These are phyloP conservation scores for Sugiyamaella lignohabitans DNA, from an alignment of 805 yeast species.

Conservation along the genomic window DNA sequence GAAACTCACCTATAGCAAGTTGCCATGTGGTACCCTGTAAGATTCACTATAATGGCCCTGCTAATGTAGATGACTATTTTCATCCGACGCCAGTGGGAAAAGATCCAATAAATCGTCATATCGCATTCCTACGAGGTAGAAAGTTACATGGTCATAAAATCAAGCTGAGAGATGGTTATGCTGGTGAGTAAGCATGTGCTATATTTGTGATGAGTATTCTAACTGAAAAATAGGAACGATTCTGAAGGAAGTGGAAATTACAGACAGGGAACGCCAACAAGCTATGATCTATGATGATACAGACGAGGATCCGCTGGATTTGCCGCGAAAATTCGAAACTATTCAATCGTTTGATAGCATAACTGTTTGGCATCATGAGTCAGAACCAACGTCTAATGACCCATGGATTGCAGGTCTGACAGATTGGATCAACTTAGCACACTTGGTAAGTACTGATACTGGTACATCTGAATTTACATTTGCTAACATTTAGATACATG, in stretches of 20 bases:
- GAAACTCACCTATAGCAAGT: not conserved
- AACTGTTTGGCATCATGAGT: constrained; percentile 27
- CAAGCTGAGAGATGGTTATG: constrained; percentile 15
- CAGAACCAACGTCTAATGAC: constrained; percentile 18
- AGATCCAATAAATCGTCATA: no score
- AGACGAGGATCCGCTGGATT: constrained; percentile 3
- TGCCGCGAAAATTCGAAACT: constrained; percentile 6
- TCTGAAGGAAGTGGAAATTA: constrained; percentile 8
- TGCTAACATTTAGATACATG: constrained; percentile 1
- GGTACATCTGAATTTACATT: not conserved
- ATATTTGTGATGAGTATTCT: not conserved
- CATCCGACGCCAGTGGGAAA: not conserved
- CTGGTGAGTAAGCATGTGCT: constrained; percentile 8
- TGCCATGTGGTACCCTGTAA: constrained; percentile 27
- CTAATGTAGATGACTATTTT: constrained; percentile 22
- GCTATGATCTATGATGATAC: not conserved
- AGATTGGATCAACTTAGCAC: constrained; percentile 22
- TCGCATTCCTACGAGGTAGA: constrained; percentile 22
- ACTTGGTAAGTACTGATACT: constrained; percentile 11
- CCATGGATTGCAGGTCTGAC: constrained; percentile 25
- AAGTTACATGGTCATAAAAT: constrained; percentile 15
- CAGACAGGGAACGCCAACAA: constrained; percentile 5
- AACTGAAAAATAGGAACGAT: not conserved
- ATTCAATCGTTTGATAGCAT: constrained; percentile 9
- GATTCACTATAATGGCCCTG: constrained; percentile 23